Conservation (phyloP, 1,284 basidiomycete species). For the Calocybe gambosa region DNA sequence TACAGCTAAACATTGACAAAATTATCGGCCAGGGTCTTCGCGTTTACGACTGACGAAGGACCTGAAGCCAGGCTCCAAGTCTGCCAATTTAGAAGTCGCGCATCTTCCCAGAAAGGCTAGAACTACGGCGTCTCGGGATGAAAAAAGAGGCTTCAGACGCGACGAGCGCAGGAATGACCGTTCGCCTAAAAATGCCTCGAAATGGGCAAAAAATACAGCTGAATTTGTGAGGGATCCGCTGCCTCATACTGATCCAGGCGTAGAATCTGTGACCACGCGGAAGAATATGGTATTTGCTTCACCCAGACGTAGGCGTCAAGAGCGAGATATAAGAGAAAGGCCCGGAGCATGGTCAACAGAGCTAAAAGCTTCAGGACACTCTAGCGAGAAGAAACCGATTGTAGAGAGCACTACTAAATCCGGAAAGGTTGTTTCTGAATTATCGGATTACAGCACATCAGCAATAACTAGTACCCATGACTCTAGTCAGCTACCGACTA, state of each 20-base stretch:
- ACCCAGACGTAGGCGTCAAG: background rate
- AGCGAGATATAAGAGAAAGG: slow-evolving; percentile 1
- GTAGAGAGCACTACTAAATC: background rate
- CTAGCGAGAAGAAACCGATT: background rate
- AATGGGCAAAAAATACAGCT: background rate
- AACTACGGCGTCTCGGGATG: background rate
- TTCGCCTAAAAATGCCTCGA: background rate
- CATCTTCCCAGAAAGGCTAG: slow-evolving; percentile 1
- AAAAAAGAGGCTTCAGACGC: background rate
- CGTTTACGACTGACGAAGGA: slow-evolving; percentile 13
- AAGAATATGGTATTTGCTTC: slow-evolving; percentile 6
- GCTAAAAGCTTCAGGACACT: background rate
- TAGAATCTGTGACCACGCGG: background rate
- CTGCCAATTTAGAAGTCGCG: slow-evolving; percentile 13
- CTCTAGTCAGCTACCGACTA: slow-evolving; percentile 5
- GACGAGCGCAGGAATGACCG: background rate
- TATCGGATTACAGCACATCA: slow-evolving; percentile 6
- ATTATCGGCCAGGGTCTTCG: slow-evolving; percentile 9
- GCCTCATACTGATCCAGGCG: slow-evolving; percentile 11
- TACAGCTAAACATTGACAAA: background rate
- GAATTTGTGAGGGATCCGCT: slow-evolving; percentile 14
- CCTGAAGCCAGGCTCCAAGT: slow-evolving; percentile 2
- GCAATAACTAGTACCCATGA: slow-evolving; percentile 3
- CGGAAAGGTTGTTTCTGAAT: slow-evolving; percentile 6
- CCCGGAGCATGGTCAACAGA: slow-evolving; percentile 9